Evolutionary conservation across 2,329 filamentous ascomycete species (phyloP).

Genomic region (Fulvia fulva): DNA sequence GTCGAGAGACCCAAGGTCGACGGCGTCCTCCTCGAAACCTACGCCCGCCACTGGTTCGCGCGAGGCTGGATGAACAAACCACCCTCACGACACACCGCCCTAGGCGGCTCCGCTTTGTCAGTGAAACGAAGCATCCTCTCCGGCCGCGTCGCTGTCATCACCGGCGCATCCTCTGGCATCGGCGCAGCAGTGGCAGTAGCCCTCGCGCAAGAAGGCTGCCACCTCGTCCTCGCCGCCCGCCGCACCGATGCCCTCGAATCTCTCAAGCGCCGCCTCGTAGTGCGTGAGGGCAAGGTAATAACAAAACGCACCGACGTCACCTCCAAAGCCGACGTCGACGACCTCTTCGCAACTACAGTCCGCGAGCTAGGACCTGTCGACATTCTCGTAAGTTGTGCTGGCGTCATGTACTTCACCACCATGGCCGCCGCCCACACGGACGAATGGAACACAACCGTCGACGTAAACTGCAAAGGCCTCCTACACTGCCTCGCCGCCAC

Average conservation of each 20-base stretch:
- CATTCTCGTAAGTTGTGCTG: constrained; percentile 74
- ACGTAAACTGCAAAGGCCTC: constrained; percentile 82
- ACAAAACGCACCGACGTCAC: constrained; percentile 71
- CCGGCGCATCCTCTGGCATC: constrained; percentile 74
- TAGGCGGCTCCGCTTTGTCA: constrained; percentile 42
- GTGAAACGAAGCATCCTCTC: constrained; percentile 57
- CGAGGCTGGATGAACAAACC: constrained; percentile 69
- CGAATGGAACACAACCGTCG: constrained; percentile 77
- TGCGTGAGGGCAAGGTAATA: constrained; percentile 61
- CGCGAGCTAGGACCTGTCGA: constrained; percentile 68
- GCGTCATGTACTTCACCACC: constrained; percentile 87
- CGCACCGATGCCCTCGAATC: constrained; percentile 64
- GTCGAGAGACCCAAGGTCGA: constrained; percentile 68
- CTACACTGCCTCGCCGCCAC: constrained; percentile 67
- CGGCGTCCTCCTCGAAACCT: constrained; percentile 66
- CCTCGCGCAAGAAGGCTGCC: constrained; percentile 66
- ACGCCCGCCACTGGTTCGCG: constrained; percentile 75
- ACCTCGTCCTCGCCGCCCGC: constrained; percentile 68
- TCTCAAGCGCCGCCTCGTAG: constrained; percentile 58
- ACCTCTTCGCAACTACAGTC: constrained; percentile 57
- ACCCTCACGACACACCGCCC: constrained; percentile 50
- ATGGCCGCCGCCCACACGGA: constrained; percentile 72
- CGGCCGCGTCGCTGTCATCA: constrained; percentile 70
- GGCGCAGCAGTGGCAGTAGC: constrained; percentile 69
- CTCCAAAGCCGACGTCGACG: constrained; percentile 60